Base-by-base conservation (phyloP, 139 green algal species). In the Diplosphaera chodatii region DNA sequence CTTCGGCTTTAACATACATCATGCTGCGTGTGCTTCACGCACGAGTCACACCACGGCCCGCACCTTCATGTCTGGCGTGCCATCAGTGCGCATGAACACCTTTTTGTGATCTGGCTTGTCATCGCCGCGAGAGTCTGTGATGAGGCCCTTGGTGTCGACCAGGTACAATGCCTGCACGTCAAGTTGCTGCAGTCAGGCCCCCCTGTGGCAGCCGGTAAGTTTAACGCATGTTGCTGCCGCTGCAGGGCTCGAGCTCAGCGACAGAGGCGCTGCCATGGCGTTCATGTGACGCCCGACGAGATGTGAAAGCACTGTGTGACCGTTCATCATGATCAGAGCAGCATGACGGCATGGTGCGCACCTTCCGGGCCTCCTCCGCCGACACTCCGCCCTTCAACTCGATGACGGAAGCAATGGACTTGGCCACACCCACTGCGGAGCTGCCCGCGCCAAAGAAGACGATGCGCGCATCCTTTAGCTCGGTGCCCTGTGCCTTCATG, bases 361-460 rank as follows among this genome's bases (percentile, higher is more conserved):
- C 73, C 41, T 75, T 69, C 48, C 25, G 22, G 48, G 48, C 48
- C 48, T 59, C 13, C 48, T 59, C 48, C 3, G 48, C 10, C 16
- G 48, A 25, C 10, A 59, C 48, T 5, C 48, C 48, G 48, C 48
- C 48, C 48, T 59, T 59, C 13, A 59, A 18, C n/a, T 77, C 55
- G 27, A 89, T 76, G 56, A 75, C 67, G 4, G 33, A 40, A 13
- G 41, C 55, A 41, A 90, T 82, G 32, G 72, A 73, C 18, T 78
- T 66, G 28, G 79, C 82, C 40, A 89, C 82, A 1, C 84, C 84
- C 2, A 86, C 77, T 0, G 82, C 84, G 22, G 71, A 80, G 65
- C 56, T 76, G 55, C 84, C 84, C 1, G 84, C 82, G 15, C 84
- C 84, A 37, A 79, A 88, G 66, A 89, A 86, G 0, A 89, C 63